A percentile compares a stretch with the other conserved stretches of the same genome.
phyloP scores from a whole-genome alignment of 139 green algal species.

The Picochlorum sp. region DNA sequence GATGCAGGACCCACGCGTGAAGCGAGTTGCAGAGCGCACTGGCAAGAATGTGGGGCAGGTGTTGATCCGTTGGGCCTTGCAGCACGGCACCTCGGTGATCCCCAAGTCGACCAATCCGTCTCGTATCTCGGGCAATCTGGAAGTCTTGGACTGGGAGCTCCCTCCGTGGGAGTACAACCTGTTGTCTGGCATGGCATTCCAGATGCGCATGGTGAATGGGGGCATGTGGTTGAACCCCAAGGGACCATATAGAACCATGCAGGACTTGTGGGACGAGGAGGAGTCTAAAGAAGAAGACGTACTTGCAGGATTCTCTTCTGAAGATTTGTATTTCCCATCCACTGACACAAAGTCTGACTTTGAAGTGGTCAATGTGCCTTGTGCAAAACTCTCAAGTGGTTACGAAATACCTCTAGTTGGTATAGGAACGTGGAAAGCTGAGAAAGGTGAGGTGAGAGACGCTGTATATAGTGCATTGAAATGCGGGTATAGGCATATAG shows the following conservation, averaged over 20 bases:
- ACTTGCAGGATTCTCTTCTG: too few relatives aligned
- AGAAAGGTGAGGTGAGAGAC: slow-evolving; percentile 21
- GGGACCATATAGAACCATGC: slow-evolving; percentile 64
- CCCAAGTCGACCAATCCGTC: slow-evolving; percentile 70
- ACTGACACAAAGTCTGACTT: too few relatives aligned
- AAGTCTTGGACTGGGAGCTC: slow-evolving; percentile 65
- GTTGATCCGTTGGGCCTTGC: slow-evolving; percentile 81
- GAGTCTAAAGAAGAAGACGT: too few relatives aligned
- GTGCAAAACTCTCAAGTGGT: slow-evolving; percentile 15
- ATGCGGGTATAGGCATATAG: too few relatives aligned
- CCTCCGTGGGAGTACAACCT: slow-evolving; percentile 38
- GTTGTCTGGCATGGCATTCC: slow-evolving; percentile 41
- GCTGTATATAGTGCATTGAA: slow-evolving; percentile 33
- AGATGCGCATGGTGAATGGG: slow-evolving; percentile 70
- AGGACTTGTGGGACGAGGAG: slow-evolving; percentile 77
- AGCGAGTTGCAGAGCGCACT: slow-evolving; percentile 40
- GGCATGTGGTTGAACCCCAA: slow-evolving; percentile 46
- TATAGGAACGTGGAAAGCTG: slow-evolving; percentile 45
- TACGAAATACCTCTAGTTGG: slow-evolving; percentile 25
- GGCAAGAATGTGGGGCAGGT: slow-evolving; percentile 67
- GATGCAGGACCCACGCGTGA: slow-evolving; percentile 55
- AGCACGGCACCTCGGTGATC: slow-evolving; percentile 80
- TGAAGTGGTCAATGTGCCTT: slow-evolving; percentile 6
- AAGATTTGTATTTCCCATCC: neutral
- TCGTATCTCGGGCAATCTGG: slow-evolving; percentile 73